Evolutionary conservation across 2,329 filamentous ascomycete genomes (phyloP), one percentile per base, ranked within the genome.

Genomic region (Cryoendolithus antarcticus): DNA sequence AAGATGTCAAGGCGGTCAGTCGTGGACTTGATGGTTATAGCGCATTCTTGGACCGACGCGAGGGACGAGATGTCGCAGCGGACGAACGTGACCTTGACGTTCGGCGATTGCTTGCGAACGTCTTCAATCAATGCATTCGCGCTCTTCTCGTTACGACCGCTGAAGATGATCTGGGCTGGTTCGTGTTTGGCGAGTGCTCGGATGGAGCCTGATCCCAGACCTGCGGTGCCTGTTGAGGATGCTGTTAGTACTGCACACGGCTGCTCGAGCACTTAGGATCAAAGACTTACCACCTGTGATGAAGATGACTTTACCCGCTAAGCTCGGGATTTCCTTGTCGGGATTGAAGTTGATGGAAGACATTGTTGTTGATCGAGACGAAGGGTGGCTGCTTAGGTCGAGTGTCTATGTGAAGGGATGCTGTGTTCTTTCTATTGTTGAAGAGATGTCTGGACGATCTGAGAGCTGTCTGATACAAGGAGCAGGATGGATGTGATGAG

Each of bases 161-260:
- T 70, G 42, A 77, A 64, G 57, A 70, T 74, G 44, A 77, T 68
- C 39, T 72, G 65, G 1, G 59, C 57, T 1, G 73, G 71, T 6
- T 60, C 53, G 49, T 75, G 72, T 40, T 59, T 61, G 9, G 66
- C 65, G 32, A 74, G 60, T 39, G 68, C 61, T 29, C 62, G 49
- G 32, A 71, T 54, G 6, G 66, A 65, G 46, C 69, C 46, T 33
- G 31, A 32, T 27, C 51, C 52, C 5, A 55, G 46, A 27, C 52
- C 52, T 12, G 47, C 45, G n/a, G 45, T 51, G 7, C 47, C 48
- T 38, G 29, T 28, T 27, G 24, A 6, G 28, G 3, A 10, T 32
- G 10, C 8, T 32, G 36, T 38, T 8, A 38, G 36, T 38, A 4
- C 10, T 11, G 7, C n/a, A 32, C 6, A 5, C 4, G 30, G 30